A percentile compares a stretch with the other conserved stretches of the same genome.
Evolutionary conservation across 73 alveolate genomes (phyloP).

Genomic region (Paramecium octaurelia): DNA sequence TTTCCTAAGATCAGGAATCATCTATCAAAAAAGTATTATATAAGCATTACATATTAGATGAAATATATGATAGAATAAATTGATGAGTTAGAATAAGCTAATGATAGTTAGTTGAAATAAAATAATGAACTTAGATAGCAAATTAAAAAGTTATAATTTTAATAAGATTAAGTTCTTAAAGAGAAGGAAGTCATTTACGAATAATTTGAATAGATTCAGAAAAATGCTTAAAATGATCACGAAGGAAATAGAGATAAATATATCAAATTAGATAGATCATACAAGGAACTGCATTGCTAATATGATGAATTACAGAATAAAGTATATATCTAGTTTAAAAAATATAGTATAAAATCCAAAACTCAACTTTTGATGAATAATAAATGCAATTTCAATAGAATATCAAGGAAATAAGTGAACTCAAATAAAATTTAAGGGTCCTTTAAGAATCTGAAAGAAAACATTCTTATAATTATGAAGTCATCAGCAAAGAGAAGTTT

Average conservation of each 20-base stretch:
- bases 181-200: neutral
- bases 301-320: neutral
- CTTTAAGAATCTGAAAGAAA: neutral
- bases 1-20: neutral
- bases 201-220: neutral
- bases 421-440: neutral
- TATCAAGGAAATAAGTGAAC: neutral
- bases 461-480: neutral
- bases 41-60: neutral
- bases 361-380: neutral
- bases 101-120: neutral
- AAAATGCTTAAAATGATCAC: neutral
- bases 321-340: neutral
- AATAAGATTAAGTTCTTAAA: neutral
- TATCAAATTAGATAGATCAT: neutral
- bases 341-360: neutral
- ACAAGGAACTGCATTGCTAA: neutral
- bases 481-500: neutral
- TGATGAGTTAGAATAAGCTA: neutral
- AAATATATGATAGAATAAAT: neutral
- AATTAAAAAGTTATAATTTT: neutral
- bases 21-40: neutral
- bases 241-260: neutral
- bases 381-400: neutral
- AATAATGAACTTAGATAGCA: conserved; percentile 15